Evolutionary conservation across 2,329 filamentous ascomycete species (phyloP).

Genomic region (Alternaria sp.): DNA sequence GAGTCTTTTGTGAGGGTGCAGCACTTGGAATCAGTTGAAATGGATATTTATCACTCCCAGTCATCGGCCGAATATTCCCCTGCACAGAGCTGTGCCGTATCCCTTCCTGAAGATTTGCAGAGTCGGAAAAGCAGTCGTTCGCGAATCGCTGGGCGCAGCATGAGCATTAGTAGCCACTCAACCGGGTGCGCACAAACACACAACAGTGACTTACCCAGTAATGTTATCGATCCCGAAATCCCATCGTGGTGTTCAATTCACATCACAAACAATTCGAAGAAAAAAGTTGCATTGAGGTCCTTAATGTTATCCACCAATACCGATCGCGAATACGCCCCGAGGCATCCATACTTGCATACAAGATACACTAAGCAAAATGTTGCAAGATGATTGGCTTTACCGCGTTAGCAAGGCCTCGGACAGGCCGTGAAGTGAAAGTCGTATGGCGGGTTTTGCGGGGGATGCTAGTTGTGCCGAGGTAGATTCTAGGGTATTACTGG

Average conservation of each 20-base stretch:
- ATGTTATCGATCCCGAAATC: neutral
- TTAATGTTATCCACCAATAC: neutral
- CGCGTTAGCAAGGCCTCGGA: slow-evolving; percentile 2
- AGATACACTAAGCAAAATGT: neutral
- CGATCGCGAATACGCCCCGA: neutral
- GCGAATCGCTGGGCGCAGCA: neutral
- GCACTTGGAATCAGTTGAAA: neutral
- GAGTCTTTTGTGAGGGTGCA: neutral
- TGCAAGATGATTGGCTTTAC: neutral
- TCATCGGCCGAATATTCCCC: neutral
- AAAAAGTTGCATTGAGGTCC: neutral
- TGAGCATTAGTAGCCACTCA: neutral
- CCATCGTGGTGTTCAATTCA: neutral
- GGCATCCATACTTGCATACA: slow-evolving; percentile 3
- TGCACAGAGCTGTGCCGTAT: neutral
- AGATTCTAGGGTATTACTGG: neutral
- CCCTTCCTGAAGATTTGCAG: neutral
- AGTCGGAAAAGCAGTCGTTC: neutral
- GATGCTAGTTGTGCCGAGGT: slow-evolving; percentile 5
- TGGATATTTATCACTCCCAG: neutral
- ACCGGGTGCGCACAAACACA: neutral
- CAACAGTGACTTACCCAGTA: neutral
- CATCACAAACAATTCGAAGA: neutral
- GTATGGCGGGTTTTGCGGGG: neutral
- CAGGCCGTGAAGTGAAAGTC: neutral